Percentiles rank a stretch among this genome's conserved stretches.
phyloP scores from a whole-genome alignment of 2,329 filamentous ascomycete species.

The Epichloe sp. region DNA sequence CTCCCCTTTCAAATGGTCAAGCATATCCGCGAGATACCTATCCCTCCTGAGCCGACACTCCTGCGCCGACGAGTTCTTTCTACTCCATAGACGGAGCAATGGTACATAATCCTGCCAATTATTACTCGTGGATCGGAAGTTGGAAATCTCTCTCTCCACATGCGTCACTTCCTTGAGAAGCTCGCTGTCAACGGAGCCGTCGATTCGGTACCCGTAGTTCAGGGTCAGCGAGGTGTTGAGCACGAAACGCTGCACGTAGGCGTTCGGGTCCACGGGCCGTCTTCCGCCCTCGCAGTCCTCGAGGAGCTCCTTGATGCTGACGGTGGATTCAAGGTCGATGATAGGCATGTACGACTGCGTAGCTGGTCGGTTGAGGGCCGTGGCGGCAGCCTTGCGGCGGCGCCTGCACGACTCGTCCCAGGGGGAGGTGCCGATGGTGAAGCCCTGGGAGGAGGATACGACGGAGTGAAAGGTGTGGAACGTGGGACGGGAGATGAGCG shows the following conservation, averaged over 20 bases:
- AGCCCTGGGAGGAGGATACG: slow-evolving; percentile 62
- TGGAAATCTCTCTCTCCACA: slow-evolving; percentile 63
- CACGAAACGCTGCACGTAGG: slow-evolving; percentile 63
- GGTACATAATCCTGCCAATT: slow-evolving; percentile 84
- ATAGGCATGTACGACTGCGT: slow-evolving; percentile 73
- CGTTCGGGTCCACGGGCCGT: slow-evolving; percentile 54
- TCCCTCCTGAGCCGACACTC: slow-evolving; percentile 58
- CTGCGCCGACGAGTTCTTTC: slow-evolving; percentile 46
- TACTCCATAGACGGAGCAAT: slow-evolving; percentile 50
- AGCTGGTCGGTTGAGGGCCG: slow-evolving; percentile 63
- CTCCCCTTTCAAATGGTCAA: slow-evolving; percentile 36
- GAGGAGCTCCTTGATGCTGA: slow-evolving; percentile 60
- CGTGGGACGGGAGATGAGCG: slow-evolving; percentile 63
- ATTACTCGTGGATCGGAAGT: slow-evolving; percentile 66
- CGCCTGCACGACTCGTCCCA: slow-evolving; percentile 74
- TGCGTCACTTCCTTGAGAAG: slow-evolving; percentile 61
- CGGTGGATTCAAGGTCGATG: slow-evolving; percentile 61
- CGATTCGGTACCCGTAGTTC: slow-evolving; percentile 67
- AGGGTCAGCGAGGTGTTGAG: slow-evolving; percentile 66
- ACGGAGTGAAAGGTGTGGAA: slow-evolving; percentile 75
- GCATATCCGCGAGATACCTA: slow-evolving; percentile 52
- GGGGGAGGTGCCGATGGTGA: slow-evolving; percentile 72
- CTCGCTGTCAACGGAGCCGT: slow-evolving; percentile 53
- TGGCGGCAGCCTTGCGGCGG: slow-evolving; percentile 64
- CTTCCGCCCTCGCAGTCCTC: slow-evolving; percentile 48